These are phyloP conservation scores for Hymenoscyphus infarciens DNA, from an alignment of 2,329 filamentous ascomycete species.

Conservation along the genomic window DNA sequence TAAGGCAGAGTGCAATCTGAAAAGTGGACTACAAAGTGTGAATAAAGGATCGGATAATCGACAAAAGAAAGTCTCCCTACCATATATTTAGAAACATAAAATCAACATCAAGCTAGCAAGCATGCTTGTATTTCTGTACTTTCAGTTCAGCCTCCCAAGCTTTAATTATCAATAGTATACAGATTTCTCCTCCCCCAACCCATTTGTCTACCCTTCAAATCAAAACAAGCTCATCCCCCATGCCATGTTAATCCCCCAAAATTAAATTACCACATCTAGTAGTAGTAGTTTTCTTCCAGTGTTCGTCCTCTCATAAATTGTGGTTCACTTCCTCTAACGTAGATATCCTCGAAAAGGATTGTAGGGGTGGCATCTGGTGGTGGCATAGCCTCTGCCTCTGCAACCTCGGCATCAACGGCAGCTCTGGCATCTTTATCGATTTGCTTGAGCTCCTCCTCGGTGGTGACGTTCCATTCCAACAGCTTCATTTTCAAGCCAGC, in stretches of 20 bases:
- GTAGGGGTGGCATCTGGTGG: conserved; percentile 72
- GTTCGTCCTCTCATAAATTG: conserved; percentile 83
- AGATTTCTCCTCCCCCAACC: conserved; percentile 1
- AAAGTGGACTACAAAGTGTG: too few relatives aligned
- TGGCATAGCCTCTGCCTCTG: conserved; percentile 83
- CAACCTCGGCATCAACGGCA: conserved; percentile 86
- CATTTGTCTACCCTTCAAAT: background rate
- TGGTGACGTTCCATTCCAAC: conserved; percentile 87
- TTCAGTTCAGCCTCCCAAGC: conserved; percentile 3
- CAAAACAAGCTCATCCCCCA: conserved; percentile 2
- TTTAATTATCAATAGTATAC: conserved; percentile 7
- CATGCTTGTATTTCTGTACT: conserved; percentile 3
- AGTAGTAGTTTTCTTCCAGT: conserved; percentile 85
- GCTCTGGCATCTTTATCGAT: conserved; percentile 91
- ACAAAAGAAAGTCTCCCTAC: background rate
- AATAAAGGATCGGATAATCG: too few relatives aligned
- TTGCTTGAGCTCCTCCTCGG: conserved; percentile 91
- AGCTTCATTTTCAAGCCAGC: conserved; percentile 98
- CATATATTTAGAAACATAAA: background rate
- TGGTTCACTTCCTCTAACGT: conserved; percentile 83
- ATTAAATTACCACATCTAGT: conserved; percentile 29
- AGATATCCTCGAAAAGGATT: conserved; percentile 96
- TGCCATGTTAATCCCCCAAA: background rate
- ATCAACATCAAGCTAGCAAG: background rate
- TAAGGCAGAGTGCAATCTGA: too few relatives aligned